Evolutionary conservation across 352 stramenopile species (phyloP).

Genomic region (Pilasporangium apinafurcum): DNA sequence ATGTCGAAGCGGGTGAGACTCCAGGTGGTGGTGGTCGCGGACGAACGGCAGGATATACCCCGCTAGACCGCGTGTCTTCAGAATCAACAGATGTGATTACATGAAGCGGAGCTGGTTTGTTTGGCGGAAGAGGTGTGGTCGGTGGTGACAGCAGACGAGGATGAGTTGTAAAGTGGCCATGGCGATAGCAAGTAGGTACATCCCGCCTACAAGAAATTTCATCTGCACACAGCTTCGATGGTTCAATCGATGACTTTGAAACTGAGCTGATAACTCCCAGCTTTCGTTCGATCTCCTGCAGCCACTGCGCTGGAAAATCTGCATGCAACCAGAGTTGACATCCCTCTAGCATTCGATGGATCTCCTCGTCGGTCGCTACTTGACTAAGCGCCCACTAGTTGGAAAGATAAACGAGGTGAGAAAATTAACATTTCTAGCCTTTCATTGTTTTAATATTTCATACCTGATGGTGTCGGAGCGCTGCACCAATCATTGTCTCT

Average conservation of each 20-base stretch:
- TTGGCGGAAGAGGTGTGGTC: too few relatives aligned
- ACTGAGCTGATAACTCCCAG: conserved; percentile 2
- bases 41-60: not conserved
- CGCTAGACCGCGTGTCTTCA: not conserved
- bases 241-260: not conserved
- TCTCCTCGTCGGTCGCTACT: conserved; percentile 22
- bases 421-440: too few relatives aligned
- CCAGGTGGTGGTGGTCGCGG: conserved; percentile 1
- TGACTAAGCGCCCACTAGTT: conserved; percentile 47
- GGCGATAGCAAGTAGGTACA: too few relatives aligned
- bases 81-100: not conserved
- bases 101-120: not conserved
- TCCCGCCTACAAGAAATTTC: too few relatives aligned
- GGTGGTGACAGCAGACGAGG: conserved; percentile 1
- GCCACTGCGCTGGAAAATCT: conserved; percentile 50
- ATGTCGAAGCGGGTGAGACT: too few relatives aligned
- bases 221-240: too few relatives aligned
- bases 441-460: too few relatives aligned
- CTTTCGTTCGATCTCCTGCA: conserved; percentile 15
- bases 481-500: conserved; percentile 41
- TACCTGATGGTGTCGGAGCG: conserved; percentile 57
- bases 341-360: conserved; percentile 15
- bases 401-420: not conserved
- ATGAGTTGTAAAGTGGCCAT: too few relatives aligned
- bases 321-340: conserved; percentile 30